Percentiles rank a stretch among this genome's conserved stretches.
Evolutionary conservation across 225 moss, liverwort and hornwort genomes (phyloP).

Genomic region (Asterella californica): DNA sequence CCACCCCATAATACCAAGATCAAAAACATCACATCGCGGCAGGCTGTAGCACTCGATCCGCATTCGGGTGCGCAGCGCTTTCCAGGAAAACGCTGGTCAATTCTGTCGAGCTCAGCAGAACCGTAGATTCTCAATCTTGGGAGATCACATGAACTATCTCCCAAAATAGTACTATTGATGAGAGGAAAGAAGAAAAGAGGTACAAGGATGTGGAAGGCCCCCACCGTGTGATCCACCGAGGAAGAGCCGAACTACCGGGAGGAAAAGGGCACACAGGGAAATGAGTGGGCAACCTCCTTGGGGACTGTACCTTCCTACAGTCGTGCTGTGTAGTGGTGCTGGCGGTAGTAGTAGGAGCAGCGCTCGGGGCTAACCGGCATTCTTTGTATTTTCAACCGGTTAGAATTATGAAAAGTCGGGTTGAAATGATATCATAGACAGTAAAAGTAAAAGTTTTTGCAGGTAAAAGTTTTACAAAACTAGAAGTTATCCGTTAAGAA

Average conservation of each 20-base stretch:
- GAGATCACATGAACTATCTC: slow-evolving; percentile 1
- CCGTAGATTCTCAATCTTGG: slow-evolving; percentile 1
- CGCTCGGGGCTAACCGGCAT: too few relatives aligned
- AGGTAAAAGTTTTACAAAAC: too few relatives aligned
- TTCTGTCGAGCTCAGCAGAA: neutral
- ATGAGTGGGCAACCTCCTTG: slow-evolving; percentile 1
- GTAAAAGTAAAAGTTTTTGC: too few relatives aligned
- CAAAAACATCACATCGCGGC: neutral
- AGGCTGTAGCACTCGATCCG: neutral
- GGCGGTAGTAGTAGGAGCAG: neutral
- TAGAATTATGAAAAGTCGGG: too few relatives aligned
- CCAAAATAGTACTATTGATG: neutral
- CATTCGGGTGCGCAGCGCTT: neutral
- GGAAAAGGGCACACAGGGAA: neutral
- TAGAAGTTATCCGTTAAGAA: too few relatives aligned
- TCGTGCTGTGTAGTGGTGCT: neutral
- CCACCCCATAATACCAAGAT: neutral
- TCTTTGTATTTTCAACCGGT: too few relatives aligned
- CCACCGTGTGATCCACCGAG: neutral
- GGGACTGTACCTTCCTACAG: neutral
- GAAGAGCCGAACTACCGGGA: too few relatives aligned
- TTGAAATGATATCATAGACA: too few relatives aligned
- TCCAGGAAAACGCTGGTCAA: slow-evolving; percentile 6
- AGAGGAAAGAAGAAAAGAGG: neutral
- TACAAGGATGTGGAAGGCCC: neutral